Conservation (phyloP, 2,329 filamentous ascomycete genomes). For the Biscogniauxia sp. region DNA sequence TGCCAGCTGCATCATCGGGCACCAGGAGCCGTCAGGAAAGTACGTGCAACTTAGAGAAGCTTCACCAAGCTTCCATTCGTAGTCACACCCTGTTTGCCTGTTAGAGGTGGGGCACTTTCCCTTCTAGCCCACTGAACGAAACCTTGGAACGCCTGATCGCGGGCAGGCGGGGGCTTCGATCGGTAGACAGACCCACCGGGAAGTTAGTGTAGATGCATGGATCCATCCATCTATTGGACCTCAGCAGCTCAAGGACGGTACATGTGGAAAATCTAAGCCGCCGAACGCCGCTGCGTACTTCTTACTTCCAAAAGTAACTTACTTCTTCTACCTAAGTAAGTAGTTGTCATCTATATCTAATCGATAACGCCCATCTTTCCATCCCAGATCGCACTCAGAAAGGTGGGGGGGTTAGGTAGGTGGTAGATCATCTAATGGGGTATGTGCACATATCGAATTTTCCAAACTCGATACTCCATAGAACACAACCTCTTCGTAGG, state of each 20-base stretch:
- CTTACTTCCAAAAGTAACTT: too few species aligned
- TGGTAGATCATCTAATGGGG: background rate
- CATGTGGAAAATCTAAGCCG: background rate
- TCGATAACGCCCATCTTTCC: background rate
- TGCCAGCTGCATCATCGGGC: constrained; percentile 24
- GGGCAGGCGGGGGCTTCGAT: background rate
- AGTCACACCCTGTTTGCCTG: constrained; percentile 6
- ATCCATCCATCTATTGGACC: too few species aligned
- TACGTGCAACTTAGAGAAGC: constrained; percentile 20
- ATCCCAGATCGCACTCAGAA: background rate
- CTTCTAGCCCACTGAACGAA: background rate
- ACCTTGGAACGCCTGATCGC: background rate
- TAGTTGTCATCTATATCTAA: too few species aligned
- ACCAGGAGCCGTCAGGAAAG: constrained; percentile 13
- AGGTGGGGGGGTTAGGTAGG: too few species aligned
- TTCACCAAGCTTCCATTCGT: constrained; percentile 18
- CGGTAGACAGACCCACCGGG: background rate
- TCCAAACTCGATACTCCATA: background rate
- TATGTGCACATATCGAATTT: background rate
- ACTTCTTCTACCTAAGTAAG: background rate
- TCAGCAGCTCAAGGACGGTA: too few species aligned
- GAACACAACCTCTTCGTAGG: background rate
- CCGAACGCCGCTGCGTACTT: background rate
- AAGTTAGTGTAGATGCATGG: too few species aligned
- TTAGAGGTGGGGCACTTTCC: background rate